Base-by-base conservation (phyloP, 805 yeast genomes). In the Yarrowia alimentaria region DNA sequence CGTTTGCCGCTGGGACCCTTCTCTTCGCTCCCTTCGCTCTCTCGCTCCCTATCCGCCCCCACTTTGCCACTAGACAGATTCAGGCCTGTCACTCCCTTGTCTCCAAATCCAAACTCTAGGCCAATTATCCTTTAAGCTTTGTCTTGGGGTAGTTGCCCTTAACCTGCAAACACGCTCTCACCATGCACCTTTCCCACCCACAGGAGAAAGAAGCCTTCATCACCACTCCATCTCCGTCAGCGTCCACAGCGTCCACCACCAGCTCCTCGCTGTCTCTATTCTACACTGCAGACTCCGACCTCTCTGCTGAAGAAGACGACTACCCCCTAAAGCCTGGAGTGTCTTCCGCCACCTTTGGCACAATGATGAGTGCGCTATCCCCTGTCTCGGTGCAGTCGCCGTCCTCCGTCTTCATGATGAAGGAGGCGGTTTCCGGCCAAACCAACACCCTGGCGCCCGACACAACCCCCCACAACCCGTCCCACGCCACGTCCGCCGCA, bases 301-400 rank as follows among this genome's bases (percentile, higher is more conserved):
- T 28, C 13, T 9, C 22, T 24, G 47, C 17, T 12, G 45, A 25
- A 17, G 22, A 25, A 17, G 45, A 38, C 45, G 43, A 37, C 13
- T 9, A 12, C 24, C 6, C 16, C 14, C 16, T 12, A 22, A 18
- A 35, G 21, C 28, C 26, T 16, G 42, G 29, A 17, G 38, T 21
- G 38, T 33, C 38, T 34, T 19, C 48, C 25, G 20, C 33, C 26
- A 28, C 35, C 22, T 10, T 28, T 7, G 30, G 30, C 37, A 43
- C 50, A 31, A 43, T 43, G 50, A 29, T 30, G 28, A 31, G 35
- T 31, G 50, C 37, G 22, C 21, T 31, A 43, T 31, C 50, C 30
- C 50, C 50, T 18, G 50, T 43, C 21, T 43, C 50, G 28, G 29
- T 43, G 37, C 50, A 43, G 35, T 43, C 50, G 10, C 50, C 50